phyloP scores from a whole-genome alignment of 164 flowering plant species.

The Piper longum region DNA sequence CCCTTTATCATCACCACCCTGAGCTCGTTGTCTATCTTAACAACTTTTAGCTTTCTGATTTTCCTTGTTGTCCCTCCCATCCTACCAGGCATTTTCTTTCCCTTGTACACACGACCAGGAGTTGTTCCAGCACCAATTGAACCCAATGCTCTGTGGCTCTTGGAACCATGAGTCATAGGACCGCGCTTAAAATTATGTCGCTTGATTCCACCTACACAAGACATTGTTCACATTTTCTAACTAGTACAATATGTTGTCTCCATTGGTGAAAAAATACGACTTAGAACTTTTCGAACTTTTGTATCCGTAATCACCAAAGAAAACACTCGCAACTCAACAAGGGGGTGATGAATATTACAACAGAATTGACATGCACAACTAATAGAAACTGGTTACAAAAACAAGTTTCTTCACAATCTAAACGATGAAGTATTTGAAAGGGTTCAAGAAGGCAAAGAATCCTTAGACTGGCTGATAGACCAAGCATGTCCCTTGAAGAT shows the following conservation, averaged over 20 bases:
- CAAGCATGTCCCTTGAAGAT: no score
- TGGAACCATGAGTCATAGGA: slow-evolving; percentile 91
- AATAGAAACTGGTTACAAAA: no score
- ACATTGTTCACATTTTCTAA: not conserved
- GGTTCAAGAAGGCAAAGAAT: no score
- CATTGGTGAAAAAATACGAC: no score
- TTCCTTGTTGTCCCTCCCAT: slow-evolving; percentile 91
- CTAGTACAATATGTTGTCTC: not conserved
- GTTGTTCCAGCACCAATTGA: slow-evolving; percentile 98
- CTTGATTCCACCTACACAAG: slow-evolving; percentile 75
- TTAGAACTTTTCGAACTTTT: no score
- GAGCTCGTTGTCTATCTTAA: slow-evolving; percentile 77
- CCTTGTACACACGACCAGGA: slow-evolving; percentile 82
- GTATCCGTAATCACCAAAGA: no score
- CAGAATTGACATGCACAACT: no score
- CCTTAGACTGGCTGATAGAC: no score
- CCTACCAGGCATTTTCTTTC: slow-evolving; percentile 98
- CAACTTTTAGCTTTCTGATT: slow-evolving; percentile 69
- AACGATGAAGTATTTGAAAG: no score
- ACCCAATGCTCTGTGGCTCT: slow-evolving; percentile 84
- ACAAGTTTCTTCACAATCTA: no score
- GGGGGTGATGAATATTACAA: no score
- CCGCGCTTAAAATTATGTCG: slow-evolving; percentile 77
- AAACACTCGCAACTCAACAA: no score
- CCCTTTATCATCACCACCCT: slow-evolving; percentile 84